phyloP scores from a whole-genome alignment of 1,284 basidiomycete genomes.

The Rhodotorula sp. region DNA sequence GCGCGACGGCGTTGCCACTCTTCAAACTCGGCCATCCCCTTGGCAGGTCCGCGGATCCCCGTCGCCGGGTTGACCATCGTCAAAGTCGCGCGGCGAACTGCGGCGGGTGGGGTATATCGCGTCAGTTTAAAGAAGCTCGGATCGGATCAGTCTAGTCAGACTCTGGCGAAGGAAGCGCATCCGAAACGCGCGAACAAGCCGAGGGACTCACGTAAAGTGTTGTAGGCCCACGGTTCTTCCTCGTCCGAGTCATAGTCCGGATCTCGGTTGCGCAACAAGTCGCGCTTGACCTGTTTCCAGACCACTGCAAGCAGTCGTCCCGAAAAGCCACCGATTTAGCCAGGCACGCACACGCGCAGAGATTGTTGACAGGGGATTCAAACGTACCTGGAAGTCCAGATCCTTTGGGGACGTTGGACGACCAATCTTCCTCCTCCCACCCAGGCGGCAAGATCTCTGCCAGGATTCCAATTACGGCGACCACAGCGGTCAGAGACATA shows the following conservation, averaged over 20 bases:
- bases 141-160: too few species aligned
- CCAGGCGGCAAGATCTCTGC: constrained; percentile 36
- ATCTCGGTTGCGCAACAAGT: constrained; percentile 30
- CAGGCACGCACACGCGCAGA: too few species aligned
- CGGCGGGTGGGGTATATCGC: neutral
- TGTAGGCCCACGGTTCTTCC: constrained; percentile 32
- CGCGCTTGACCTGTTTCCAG: constrained; percentile 33
- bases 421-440: constrained; percentile 33
- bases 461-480: neutral
- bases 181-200: too few species aligned
- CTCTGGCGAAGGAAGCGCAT: too few species aligned
- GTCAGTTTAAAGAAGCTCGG: too few species aligned
- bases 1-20: constrained; percentile 20
- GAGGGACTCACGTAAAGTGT: constrained; percentile 26
- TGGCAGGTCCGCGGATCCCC: constrained; percentile 6
- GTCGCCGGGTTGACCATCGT: constrained; percentile 23
- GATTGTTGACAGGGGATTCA: neutral
- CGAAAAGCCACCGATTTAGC: neutral
- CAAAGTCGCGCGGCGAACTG: constrained; percentile 29
- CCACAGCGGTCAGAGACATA: too few species aligned
- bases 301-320: neutral
- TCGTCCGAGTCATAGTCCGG: constrained; percentile 42
- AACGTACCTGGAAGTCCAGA: constrained; percentile 30
- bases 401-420: neutral
- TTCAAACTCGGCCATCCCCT: constrained; percentile 23